Base-by-base conservation (phyloP, 1,284 basidiomycete species). In the Meira miltonrushii region DNA sequence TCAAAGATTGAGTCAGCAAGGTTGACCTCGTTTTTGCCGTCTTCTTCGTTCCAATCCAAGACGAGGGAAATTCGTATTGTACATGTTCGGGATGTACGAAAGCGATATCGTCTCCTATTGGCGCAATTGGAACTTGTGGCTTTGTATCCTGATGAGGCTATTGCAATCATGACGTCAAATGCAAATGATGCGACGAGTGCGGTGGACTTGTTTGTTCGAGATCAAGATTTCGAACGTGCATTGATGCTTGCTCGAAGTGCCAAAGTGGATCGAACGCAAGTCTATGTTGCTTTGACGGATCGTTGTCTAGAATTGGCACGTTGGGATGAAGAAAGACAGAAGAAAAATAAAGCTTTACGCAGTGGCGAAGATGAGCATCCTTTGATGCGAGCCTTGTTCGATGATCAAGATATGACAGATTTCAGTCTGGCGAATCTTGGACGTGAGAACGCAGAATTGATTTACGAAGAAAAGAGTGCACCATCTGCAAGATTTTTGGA, bases 231-330 rank as follows among this genome's bases (percentile, higher is more conserved):
- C 77, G 89, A 88, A 68, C 81, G 85, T 53, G 94, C 94, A 1
- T 85, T 93, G 79, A 79, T 85, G 8, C 85, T 86, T 25, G 93
- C 90, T 0, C 84, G 85, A 39, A 85, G 84, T 55, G 83, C 96
- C 43, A 82, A 84, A 28, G 86, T 92, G 28, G 92, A 96, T 79
- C 89, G 94, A 87, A 85, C 86, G 2, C 87, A 90, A 65, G 76
- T 94, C 21, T 96, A 97, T 75, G 83, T 85, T 41, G 84, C 85
- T 59, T 81, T 98, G 54, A 86, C 92, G 0, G 82, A 82, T 28
- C 87, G 88, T 72, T 95, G 92, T 74, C 80, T 95, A 1, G 65
- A 63, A 15, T 62, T 75, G 3, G 50, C 55, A 50, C 50, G 47
- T 17, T 54, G 41, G 12, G 39, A 39, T 23, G 38, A 28, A 13